Conservation (phyloP, 148 eudicot species). For the Nepenthes mirabilis region DNA sequence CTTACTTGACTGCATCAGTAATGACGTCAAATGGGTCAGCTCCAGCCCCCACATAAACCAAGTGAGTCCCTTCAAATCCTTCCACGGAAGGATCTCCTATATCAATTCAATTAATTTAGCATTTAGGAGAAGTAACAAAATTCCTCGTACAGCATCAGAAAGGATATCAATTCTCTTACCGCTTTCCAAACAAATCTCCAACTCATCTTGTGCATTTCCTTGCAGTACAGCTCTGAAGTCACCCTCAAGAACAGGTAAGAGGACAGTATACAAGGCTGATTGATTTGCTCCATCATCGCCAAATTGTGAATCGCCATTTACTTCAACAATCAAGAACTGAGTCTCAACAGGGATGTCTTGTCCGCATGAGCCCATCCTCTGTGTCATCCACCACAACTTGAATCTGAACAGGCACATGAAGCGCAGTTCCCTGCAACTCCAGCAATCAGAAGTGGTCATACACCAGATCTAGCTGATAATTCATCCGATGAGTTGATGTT, state of each 20-base stretch:
- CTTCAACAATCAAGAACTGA: slow-evolving; percentile 68
- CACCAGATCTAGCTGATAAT: no score
- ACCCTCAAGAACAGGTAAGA: slow-evolving; percentile 78
- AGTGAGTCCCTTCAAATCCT: slow-evolving; percentile 62
- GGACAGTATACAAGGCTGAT: slow-evolving; percentile 38
- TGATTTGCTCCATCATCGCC: slow-evolving; percentile 9
- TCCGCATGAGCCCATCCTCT: slow-evolving; percentile 63
- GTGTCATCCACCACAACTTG: slow-evolving; percentile 97
- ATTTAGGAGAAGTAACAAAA: not conserved
- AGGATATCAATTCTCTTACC: slow-evolving; percentile 21
- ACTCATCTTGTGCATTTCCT: slow-evolving; percentile 56
- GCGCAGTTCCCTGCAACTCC: slow-evolving; percentile 44
- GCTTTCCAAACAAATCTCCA: slow-evolving; percentile 83
- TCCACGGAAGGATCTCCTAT: slow-evolving; percentile 76
- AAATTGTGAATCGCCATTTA: slow-evolving; percentile 14
- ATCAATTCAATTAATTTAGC: not conserved
- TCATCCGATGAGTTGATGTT: no score
- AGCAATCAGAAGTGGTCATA: not conserved
- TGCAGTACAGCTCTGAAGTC: slow-evolving; percentile 86
- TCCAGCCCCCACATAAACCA: slow-evolving; percentile 75
- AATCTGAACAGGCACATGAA: slow-evolving; percentile 81
- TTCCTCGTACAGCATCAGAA: not conserved
- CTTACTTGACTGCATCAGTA: slow-evolving; percentile 72
- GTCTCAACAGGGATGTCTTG: slow-evolving; percentile 74
- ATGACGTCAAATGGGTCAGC: slow-evolving; percentile 72